Evolutionary conservation across 2,329 filamentous ascomycete species (phyloP), one percentile per base, ranked within the genome.

Genomic region (Fusarium sp.): DNA sequence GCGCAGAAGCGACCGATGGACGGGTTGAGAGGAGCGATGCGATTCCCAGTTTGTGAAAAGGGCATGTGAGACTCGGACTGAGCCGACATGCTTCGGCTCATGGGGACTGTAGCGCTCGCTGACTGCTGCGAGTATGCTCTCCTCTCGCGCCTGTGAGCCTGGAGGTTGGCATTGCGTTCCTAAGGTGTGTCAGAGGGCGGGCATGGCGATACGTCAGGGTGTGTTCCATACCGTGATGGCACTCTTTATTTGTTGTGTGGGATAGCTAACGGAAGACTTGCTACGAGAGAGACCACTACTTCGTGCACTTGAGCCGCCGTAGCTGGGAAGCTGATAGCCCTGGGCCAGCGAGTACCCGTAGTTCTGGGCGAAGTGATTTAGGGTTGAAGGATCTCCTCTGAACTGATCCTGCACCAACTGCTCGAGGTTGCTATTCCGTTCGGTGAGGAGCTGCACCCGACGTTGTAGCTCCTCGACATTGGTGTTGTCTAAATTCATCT

Each of bases 61-160:
- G 85, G 83, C 56, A 82, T 83, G 32, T 82, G 73, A 43, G 79
- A 77, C 30, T 84, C 82, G 11, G 85, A 85, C 35, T 82, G 80
- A 72, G 81, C 84, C 43, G 86, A 88, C 15, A 80, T 79, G 63
- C 81, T 84, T 65, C 86, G 85, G 74, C 83, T 81, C 86, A 88
- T 88, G 70, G 80, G 79, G 33, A 83, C 80, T 1, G 82, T 79
- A 10, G 79, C 70, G 14, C 79, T 67, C 35, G 32, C 32, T 1
- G 77, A 72, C 64, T 82, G 80, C 52, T 81, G 80, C 30, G 80
- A 81, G 47, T 71, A 71, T 22, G 77, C 74, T 32, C 78, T 75
- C 52, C 72, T 71, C 67, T 75, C 78, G 35, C 73, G 72, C 57
- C 71, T 73, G 47, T 65, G 57, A 6, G 74, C 70, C 38, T 76